Conservation (phyloP, 2,329 filamentous ascomycete species). For the Colletotrichum sp. region DNA sequence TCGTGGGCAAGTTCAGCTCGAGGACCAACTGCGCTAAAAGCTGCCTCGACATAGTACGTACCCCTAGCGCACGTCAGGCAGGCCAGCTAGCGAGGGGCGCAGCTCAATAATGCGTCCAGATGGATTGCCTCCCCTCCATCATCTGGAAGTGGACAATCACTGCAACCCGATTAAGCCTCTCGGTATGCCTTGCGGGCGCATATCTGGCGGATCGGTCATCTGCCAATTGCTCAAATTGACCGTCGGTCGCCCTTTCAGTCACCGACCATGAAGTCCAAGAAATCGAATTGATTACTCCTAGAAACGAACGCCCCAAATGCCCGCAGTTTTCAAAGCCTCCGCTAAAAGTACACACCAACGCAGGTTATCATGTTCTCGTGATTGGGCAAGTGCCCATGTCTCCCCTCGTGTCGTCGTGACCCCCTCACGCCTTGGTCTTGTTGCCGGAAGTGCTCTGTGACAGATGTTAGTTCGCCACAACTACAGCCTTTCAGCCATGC, state of each 20-base stretch:
- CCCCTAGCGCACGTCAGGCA: not conserved
- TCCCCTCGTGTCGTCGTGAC: not conserved
- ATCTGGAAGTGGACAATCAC: not conserved
- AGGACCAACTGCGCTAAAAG: not conserved
- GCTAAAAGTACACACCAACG: not conserved
- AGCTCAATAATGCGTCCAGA: not conserved
- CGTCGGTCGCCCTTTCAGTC: not conserved
- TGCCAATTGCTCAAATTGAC: not conserved
- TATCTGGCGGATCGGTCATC: not conserved
- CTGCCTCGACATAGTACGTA: not conserved
- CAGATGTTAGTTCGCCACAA: not conserved
- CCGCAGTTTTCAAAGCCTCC: not conserved
- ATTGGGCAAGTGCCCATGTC: not conserved
- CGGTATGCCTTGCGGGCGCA: not conserved
- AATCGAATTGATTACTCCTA: not conserved
- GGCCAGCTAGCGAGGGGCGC: slow-evolving; percentile 7
- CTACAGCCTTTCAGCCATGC: not conserved
- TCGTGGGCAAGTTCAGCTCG: not conserved
- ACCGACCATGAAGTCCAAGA: not conserved
- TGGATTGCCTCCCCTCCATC: not conserved
- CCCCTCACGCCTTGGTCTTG: slow-evolving; percentile 2
- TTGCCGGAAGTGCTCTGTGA: slow-evolving; percentile 13
- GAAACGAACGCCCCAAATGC: not conserved
- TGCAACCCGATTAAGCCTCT: not conserved
- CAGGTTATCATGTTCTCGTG: not conserved